Evolutionary conservation across 1,139 yeast species (phyloP).

Genomic region (Arxiozyma slooffiae): DNA sequence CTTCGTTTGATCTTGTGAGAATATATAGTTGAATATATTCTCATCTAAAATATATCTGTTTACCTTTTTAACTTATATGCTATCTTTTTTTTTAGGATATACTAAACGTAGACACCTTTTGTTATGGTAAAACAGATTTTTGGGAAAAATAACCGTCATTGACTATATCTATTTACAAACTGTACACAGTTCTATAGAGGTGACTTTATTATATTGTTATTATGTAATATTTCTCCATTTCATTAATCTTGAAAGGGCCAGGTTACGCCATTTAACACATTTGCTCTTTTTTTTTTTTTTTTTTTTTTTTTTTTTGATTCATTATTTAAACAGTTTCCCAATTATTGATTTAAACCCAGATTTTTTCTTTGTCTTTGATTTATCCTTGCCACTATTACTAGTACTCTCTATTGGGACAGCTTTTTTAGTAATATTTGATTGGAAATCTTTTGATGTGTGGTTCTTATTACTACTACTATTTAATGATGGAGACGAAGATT

Average conservation of each 20-base stretch:
- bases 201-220: no score
- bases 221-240: no score
- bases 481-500: conserved; percentile 1
- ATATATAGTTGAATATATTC: conserved; percentile 18
- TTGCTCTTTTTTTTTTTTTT: no score
- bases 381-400: conserved; percentile 1
- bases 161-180: no score
- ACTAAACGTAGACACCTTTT: no score
- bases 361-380: conserved; percentile 10
- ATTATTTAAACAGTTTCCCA: conserved; percentile 15
- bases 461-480: not conserved
- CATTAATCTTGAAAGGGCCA: no score
- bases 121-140: no score
- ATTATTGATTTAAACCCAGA: conserved; percentile 18
- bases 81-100: not conserved
- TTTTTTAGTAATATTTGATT: not conserved
- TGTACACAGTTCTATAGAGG: no score
- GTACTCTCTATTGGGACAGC: not conserved
- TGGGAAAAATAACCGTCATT: no score
- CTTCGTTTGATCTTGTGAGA: conserved; percentile 21
- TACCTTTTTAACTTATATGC: not conserved
- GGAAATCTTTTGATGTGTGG: not conserved
- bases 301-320: no score
- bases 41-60: conserved; percentile 11
- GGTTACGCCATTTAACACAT: no score